Evolutionary conservation across 768 basidiomycete genomes (phyloP), one percentile per base, ranked within the genome.

Genomic region (Boletus sp.): DNA sequence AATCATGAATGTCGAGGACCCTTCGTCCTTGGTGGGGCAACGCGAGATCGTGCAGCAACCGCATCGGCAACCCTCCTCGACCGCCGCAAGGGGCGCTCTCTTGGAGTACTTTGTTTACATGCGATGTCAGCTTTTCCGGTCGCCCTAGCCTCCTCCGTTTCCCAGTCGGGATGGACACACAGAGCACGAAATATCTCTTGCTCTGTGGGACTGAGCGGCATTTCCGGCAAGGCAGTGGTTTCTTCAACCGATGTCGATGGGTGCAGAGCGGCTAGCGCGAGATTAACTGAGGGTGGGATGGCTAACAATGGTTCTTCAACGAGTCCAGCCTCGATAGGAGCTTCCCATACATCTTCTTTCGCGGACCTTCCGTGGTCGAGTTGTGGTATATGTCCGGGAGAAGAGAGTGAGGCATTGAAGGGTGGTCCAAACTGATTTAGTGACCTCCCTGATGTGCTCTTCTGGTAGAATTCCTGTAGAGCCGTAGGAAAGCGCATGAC

Each of bases 21-120:
- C 39, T 61, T 71, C 11, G 46, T 62, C 48, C 65, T 64, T 17
- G 60, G 63, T 7, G 73, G 70, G 37, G 73, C 72, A 46, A 75
- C 73, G 37, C 77, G 77, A 32, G 78, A 71, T 40, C 80, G 76
- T 8, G 79, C 78, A 44, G 79, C 79, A 41, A 76, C 72, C 17
- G 82, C 80, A 54, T 81, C 77, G 30, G 85, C 85, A 21, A 88
- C 86, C 43, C 88, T 75, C 72, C 83, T 86, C 56, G 88, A 90
- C 55, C 86, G 77, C 29, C 64, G 63, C 42, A 59, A 34, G 25
- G 63, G 62, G 21, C 47, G 56, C 23, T 61, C 64, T 41, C 43
- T 44, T 14, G 53, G 39, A 21, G 19, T 2, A 37, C 40, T 27
- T 15, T 40, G 51, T n/a, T 55, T 55, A 10, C 45, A 23, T n/a